Evolutionary conservation across 2,329 filamentous ascomycete genomes (phyloP), one percentile per base, ranked within the genome.

Genomic region (Colletotrichum filicis): DNA sequence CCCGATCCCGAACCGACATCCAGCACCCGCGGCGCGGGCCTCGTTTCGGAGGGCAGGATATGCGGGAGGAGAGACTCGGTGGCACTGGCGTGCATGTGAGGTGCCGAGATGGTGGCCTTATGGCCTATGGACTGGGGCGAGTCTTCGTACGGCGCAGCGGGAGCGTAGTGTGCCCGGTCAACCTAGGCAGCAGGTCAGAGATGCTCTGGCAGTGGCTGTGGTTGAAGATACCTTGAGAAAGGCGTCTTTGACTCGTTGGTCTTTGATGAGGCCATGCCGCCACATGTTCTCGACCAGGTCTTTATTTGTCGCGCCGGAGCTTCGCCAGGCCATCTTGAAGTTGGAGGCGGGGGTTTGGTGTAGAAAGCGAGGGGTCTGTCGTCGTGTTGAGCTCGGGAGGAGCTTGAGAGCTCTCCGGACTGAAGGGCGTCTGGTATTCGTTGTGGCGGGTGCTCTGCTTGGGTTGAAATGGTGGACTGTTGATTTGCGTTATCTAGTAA

Each of bases 151-250:
- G 97, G 91, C 11, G 81, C 81, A 0, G 82, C 79, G 4, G 94
- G 93, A 16, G 93, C 90, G 83, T 96, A 98, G 83, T 98, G 90
- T 0, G 90, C 95, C 74, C 97, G 91, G 83, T 99, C 96, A 79
- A 98, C 95, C 92, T 95, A 76, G 32, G 32, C 4, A 35, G 11
- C 9, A 22, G 26, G 22, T 63, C 30, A 26, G 24, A 60, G 7
- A 24, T 49, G 53, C 46, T 52, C 12, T 30, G 26, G 19, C 5
- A 26, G 32, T 12, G 16, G 28, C 30, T 5, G 9, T 16, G 32
- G 11, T 11, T 30, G 32, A 35, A 3, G 22, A 16, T 60, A 94
- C 93, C 75, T 89, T 89, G 58, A 93, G 84, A 87, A 98, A 97
- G 68, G 96, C 95, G n/a, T 90, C 87, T 78, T 92, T 93, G 42